Base-by-base conservation (phyloP, 192 early-diverging fungal species). In the Allomyces arbusculus region DNA sequence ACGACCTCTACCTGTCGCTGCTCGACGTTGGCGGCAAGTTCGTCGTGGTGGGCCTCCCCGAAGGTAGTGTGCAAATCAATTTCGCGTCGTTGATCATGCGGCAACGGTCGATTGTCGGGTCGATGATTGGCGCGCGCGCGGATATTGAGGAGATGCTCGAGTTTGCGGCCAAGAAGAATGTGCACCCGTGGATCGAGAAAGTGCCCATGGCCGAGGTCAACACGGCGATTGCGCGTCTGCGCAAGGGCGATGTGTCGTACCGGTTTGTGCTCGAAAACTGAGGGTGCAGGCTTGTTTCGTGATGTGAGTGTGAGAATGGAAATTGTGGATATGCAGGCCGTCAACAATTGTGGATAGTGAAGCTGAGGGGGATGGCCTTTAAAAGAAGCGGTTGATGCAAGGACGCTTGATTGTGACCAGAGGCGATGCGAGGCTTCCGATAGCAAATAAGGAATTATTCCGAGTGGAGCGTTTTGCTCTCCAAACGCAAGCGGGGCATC, bases 231-330 rank as follows among this genome's bases (percentile, higher is more conserved):
- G 70, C 80, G 66, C 75, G 75, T 20, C 73, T 87, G 10, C 72
- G 72, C 3, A 65, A 72, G 4, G 79, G 81, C 24, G 73, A 82
- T 67, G 86, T 81, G 9, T 76, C 81, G 23, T 89, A 86, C 73
- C 77, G 87, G 58, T 74, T 84, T 64, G 87, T 91, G 10, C 73
- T 91, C 62, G 77, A 85, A 63, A 87, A 80, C 67, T 77, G 81
- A 70, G 33, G 5, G 33, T 7, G 7, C 7, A 7, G 0, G 33
- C 8, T 40, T 40, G 33, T 7, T 0, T n/a, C n/a, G 26, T 4
- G 2, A 4, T 28, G 26, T 28, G 26, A 1, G 4, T 28, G 26
- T 3, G 33, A 0, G 33, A 40, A 7, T 7, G 33, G 26, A 40
- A 0, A 40, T 8, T 40, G 33, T 40, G 33, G 8, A 40, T 40